Evolutionary conservation across 345 rosid species (phyloP), one percentile per base, ranked within the genome.

Genomic region (Murraya paniculata): DNA sequence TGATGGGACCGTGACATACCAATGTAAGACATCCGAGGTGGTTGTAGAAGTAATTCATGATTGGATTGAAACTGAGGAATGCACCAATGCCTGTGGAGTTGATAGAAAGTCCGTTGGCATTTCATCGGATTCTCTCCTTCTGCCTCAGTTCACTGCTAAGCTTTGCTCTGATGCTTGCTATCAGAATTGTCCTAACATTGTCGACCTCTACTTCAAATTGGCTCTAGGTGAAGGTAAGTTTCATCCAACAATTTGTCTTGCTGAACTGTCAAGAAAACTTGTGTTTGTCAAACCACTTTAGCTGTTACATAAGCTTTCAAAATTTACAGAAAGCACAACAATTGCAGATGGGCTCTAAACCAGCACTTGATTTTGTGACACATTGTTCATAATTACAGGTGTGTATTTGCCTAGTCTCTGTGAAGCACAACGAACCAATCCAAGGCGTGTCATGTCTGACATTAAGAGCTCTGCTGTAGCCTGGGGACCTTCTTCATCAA

Each of bases 161-260:
- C 84, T 82, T 36, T 85, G 85, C 81, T 82, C 88, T 7, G 16
- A 50, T 19, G 55, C 64, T 3, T 80, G 84, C 71, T 80, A 66
- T 28, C 71, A 77, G 6, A 33, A 48, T 50, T 82, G 86, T 79
- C 82, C 82, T 59, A 77, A 82, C 72, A 78, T 85, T 59, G 70
- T 85, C 50, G 79, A 82, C 55, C 86, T 82, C 73, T 85, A 82
- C 82, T 67, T 55, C 78, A 82, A 80, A 48, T 31, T 82, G 79
- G 86, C 88, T 30, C 41, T 80, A 1, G 85, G 78, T 57, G 88
- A 85, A 85, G 88, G 82, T 84, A 41, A 33, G 2, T 25, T 33
- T n/a, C 24, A 8, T 31, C 24, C 68, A 6, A 31, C 22, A 64
- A 19, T 19, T 64, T 62, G 22, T 64, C 68, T 64, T 30, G 11